Evolutionary conservation across 2,329 filamentous ascomycete genomes (phyloP).

Genomic region (Fusarium sp.): DNA sequence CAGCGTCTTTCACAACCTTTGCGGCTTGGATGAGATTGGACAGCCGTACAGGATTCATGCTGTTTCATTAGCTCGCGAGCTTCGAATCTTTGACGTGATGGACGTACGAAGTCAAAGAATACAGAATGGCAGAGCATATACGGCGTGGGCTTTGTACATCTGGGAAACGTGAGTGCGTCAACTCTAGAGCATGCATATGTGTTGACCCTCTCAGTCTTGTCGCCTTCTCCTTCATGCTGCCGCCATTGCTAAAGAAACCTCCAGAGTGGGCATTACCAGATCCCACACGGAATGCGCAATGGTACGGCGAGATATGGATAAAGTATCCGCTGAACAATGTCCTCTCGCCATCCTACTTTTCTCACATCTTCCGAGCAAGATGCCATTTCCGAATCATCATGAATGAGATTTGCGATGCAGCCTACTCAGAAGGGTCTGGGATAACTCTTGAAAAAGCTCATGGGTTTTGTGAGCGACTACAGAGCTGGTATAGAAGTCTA

Average conservation of each 20-base stretch:
- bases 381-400: neutral
- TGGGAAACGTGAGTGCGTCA: constrained; percentile 46
- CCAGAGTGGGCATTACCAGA: constrained; percentile 49
- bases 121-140: constrained; percentile 38
- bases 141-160: constrained; percentile 52
- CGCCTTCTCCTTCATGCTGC: constrained; percentile 41
- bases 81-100: constrained; percentile 47
- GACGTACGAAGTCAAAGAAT: constrained; percentile 30
- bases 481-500: constrained; percentile 46
- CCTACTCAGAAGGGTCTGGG: constrained; percentile 23
- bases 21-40: constrained; percentile 53
- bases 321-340: constrained; percentile 48
- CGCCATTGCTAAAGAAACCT: constrained; percentile 45
- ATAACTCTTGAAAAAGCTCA: constrained; percentile 37
- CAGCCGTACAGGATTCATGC: constrained; percentile 49
- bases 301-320: constrained; percentile 53
- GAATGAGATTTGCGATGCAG: constrained; percentile 29
- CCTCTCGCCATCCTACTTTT: constrained; percentile 41
- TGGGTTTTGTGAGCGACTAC: constrained; percentile 31
- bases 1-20: constrained; percentile 47
- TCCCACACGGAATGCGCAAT: constrained; percentile 31
- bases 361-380: constrained; percentile 30
- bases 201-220: constrained; percentile 30
- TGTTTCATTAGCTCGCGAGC: constrained; percentile 47
- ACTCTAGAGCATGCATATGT: rapidly evolving